Base-by-base conservation (phyloP, 2,329 filamentous ascomycete genomes). In the Truncatella angustata region DNA sequence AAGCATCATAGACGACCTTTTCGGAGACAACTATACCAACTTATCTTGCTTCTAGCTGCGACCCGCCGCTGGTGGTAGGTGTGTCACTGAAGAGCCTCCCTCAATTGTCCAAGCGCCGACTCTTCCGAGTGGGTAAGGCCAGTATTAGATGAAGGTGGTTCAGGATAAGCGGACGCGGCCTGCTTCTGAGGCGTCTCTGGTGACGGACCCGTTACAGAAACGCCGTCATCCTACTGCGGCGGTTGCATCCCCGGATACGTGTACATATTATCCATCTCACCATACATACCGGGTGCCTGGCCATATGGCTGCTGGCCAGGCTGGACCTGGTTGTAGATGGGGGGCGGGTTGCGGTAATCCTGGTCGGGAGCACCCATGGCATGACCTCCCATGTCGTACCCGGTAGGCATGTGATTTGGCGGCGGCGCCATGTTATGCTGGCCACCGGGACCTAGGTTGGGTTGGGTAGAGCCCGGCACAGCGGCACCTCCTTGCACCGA, bases 261-360 rank as follows among this genome's bases (percentile, higher is more conserved):
- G 60, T 97, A 97, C 79, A 97, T 96, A 57, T 84, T 85, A 56
- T 90, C 86, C 70, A 92, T 86, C 52, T 88, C 86, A 51, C 86
- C 80, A 65, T 91, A 96, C 80, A 97, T 95, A 26, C 40, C 40
- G 60, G 89, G 87, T 42, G 88, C 82, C 64, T 94, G 90, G 12
- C 86, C 88, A 66, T 95, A 95, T 11, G 82, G 80, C 48, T 82
- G 81, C 11, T 88, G 84, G 45, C 88, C 87, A 12, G 86, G 76
- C 59, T 91, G 90, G 53, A 91, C 88, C 58, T 91, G 86, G 50
- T 85, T 86, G 66, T 96, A 97, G 84, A 96, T 93, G 63, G 82
- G 82, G 40, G 82, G 82, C 40, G 89, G 85, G 60, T 85, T 82
- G 56, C 90, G 87, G 69, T 96, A 96, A 61, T 94, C 90, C 60